Evolutionary conservation across 257 asterid species (phyloP), one percentile per base, ranked within the genome.

Genomic region (Plantago ovata): DNA sequence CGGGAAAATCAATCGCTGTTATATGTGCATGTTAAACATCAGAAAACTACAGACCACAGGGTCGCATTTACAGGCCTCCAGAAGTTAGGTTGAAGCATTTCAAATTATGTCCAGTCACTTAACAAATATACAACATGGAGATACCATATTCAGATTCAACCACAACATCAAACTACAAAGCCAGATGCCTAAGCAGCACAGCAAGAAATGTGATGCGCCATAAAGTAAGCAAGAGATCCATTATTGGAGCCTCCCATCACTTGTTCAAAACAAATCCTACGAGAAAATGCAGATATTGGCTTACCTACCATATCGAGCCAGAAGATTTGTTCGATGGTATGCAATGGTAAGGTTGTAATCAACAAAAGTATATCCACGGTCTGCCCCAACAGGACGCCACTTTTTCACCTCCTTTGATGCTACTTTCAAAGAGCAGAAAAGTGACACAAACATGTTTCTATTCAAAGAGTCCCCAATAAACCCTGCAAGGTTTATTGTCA

Each of bases 271-370:
- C 38, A 55, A n/a, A 50, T 18, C 36, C 36, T 28, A 28, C 7
- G n/a, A n/a, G n/a, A n/a, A n/a, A n/a, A n/a, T n/a, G 36, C 2
- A 8, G 36, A 28, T 0, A 13, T 53, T 16, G 18, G 75, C 98
- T 84, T 86, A 93, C 97, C 98, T 82, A 89, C 97, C 94, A 68
- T 84, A 89, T 58, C 88, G 96, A 72, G 84, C 97, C 79, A 93
- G 77, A 61, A 93, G 95, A 81, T 89, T 92, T 44, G 98, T 88
- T 56, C 95, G 87, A 55, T 92, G 97, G 73, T 92, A 92, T 0
- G 94, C 87, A 64, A 92, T 84, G 53, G 98, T 93, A 56, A 93
- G 78, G 72, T 93, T 93, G 80, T 89, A 89, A 53, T 78, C 73
- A 15, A 84, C 63, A 72, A 93, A 93, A 61, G 98, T 93, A 69